These are phyloP conservation scores for Dichotomopilus funicola DNA, from an alignment of 2,329 filamentous ascomycete genomes.

Conservation along the genomic window DNA sequence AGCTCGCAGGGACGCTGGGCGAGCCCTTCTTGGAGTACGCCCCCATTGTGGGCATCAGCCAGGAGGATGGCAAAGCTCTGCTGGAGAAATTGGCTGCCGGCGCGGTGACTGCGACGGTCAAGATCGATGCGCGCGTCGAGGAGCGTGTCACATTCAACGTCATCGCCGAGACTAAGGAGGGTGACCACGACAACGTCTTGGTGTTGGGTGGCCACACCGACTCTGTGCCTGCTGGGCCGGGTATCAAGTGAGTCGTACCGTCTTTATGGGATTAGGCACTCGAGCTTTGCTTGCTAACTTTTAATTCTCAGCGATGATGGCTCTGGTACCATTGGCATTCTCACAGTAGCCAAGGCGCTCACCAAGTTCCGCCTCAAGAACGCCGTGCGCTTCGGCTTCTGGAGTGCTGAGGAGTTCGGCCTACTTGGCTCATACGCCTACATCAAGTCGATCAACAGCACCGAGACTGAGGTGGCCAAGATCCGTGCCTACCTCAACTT, in stretches of 20 bases:
- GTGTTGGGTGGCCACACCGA: constrained; percentile 22
- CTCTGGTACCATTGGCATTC: constrained; percentile 23
- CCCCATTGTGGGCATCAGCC: constrained; percentile 47
- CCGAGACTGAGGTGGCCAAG: constrained; percentile 41
- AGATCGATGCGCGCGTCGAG: constrained; percentile 18
- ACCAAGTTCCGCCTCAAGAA: constrained; percentile 35
- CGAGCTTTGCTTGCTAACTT: neutral
- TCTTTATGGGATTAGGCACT: neutral
- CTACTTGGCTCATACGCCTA: constrained; percentile 53
- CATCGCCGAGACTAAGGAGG: constrained; percentile 23
- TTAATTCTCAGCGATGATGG: constrained; percentile 17
- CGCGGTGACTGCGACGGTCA: constrained; percentile 27
- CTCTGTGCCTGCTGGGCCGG: constrained; percentile 22
- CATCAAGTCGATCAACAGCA: constrained; percentile 33
- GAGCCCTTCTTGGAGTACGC: constrained; percentile 39
- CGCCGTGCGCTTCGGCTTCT: constrained; percentile 54
- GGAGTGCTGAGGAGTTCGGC: constrained; percentile 51
- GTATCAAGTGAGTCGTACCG: constrained; percentile 19
- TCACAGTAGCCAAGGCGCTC: constrained; percentile 21
- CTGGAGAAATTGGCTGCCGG: constrained; percentile 29
- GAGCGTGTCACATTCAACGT: constrained; percentile 22
- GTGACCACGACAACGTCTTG: constrained; percentile 24
- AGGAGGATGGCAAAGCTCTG: constrained; percentile 36
- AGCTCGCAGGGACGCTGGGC: constrained; percentile 49
- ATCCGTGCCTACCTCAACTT: constrained; percentile 52